Conservation (phyloP, 495 filamentous ascomycete genomes). For the Pyrenula aspistea region DNA sequence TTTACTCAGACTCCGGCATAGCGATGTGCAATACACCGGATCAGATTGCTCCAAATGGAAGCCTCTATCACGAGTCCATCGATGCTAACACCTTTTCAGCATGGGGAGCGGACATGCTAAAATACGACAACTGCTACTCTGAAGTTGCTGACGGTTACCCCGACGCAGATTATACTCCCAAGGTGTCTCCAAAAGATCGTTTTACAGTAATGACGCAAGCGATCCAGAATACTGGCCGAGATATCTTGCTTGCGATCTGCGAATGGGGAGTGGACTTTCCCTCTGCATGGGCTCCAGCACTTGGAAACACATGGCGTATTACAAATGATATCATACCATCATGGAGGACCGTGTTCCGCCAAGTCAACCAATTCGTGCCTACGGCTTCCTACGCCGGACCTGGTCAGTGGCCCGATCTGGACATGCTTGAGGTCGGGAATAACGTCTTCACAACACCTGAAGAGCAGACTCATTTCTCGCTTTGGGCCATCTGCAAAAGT, state of each 20-base stretch:
- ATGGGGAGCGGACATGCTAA: slow-evolving; percentile 34
- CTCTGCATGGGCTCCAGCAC: slow-evolving; percentile 31
- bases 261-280: slow-evolving; percentile 41
- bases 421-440: slow-evolving; percentile 41
- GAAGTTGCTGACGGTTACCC: slow-evolving; percentile 23
- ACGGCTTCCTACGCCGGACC: slow-evolving; percentile 19
- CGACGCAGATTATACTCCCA: slow-evolving; percentile 26
- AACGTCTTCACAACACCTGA: slow-evolving; percentile 22
- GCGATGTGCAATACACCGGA: slow-evolving; percentile 16
- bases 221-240: slow-evolving; percentile 12
- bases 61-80: slow-evolving; percentile 30
- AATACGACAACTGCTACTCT: slow-evolving; percentile 43
- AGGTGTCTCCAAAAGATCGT: slow-evolving; percentile 14
- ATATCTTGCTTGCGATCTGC: slow-evolving; percentile 37
- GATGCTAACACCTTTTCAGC: slow-evolving; percentile 30
- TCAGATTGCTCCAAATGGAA: slow-evolving; percentile 10
- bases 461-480: slow-evolving; percentile 40
- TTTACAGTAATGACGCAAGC: slow-evolving; percentile 24
- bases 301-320: slow-evolving; percentile 39
- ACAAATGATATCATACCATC: slow-evolving; percentile 41
- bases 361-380: slow-evolving; percentile 35
- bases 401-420: slow-evolving; percentile 41
- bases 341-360: slow-evolving; percentile 38
- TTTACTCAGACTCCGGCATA: slow-evolving; percentile 41
- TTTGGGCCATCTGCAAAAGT: slow-evolving; percentile 47